Conservation (phyloP, 2,329 filamentous ascomycete genomes). For the Hypoxylon sp. region DNA sequence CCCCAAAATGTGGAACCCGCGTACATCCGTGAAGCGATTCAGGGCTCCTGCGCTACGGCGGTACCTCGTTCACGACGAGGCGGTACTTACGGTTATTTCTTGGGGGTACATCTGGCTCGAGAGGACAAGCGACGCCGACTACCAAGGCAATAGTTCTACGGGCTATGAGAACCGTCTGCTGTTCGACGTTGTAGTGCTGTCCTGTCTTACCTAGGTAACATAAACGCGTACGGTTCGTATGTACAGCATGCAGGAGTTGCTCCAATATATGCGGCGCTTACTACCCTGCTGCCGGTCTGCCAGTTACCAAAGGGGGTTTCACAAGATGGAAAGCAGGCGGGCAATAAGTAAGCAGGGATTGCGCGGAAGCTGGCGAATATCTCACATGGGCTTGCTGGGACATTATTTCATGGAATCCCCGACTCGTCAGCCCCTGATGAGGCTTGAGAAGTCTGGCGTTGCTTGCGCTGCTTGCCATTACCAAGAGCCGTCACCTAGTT, state of each 20-base stretch:
- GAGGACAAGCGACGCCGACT: conserved; percentile 13
- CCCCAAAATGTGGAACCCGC: conserved; percentile 33
- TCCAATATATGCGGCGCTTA: conserved; percentile 18
- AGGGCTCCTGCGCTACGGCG: conserved; percentile 25
- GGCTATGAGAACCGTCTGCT: too few species aligned
- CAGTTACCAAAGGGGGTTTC: neutral
- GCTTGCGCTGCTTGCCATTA: neutral
- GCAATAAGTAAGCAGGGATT: conserved; percentile 12
- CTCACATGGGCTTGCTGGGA: too few species aligned
- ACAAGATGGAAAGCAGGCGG: too few species aligned
- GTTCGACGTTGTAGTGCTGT: too few species aligned
- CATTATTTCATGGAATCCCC: too few species aligned
- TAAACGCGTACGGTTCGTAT: too few species aligned
- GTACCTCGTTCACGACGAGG: conserved; percentile 23
- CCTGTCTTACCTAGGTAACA: too few species aligned
- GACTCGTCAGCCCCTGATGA: conserved; percentile 18
- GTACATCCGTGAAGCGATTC: conserved; percentile 38
- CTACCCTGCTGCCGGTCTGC: too few species aligned
- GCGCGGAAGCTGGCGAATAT: conserved; percentile 18
- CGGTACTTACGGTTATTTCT: conserved; percentile 33
- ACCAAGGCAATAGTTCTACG: conserved; percentile 1
- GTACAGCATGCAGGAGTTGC: conserved; percentile 13
- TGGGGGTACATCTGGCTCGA: conserved; percentile 22
- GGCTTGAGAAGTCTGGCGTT: conserved; percentile 3
- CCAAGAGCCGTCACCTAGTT: neutral